A percentile compares a stretch with the other conserved stretches of the same genome.
Evolutionary conservation across 2,329 filamentous ascomycete genomes (phyloP).

Genomic region (Ceratocystis papillata): DNA sequence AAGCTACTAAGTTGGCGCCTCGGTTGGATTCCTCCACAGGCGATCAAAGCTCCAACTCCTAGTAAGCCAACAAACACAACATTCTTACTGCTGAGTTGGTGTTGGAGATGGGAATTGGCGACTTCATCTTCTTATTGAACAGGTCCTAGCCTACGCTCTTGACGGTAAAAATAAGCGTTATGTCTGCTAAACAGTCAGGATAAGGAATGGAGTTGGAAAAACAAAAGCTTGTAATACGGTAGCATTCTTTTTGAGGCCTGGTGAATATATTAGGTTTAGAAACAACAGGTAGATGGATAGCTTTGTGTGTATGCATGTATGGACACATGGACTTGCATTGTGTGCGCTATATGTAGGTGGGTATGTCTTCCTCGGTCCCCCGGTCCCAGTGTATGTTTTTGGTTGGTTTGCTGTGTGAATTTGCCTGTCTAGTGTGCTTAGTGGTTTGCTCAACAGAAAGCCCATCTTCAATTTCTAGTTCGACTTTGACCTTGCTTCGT

Average conservation of each 20-base stretch:
- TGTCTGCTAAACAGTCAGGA: too few relatives aligned
- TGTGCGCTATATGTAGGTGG: neutral
- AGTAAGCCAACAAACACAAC: too few relatives aligned
- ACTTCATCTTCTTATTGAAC: neutral
- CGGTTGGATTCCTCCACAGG: neutral
- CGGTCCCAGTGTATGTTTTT: neutral
- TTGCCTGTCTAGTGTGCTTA: neutral
- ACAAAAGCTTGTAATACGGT: too few relatives aligned
- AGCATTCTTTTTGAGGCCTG: too few relatives aligned
- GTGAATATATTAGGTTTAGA: too few relatives aligned
- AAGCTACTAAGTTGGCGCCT: neutral
- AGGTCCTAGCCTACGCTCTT: too few relatives aligned
- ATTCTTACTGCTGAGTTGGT: neutral
- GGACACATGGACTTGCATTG: neutral
- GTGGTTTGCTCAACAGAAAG: neutral
- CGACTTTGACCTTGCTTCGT: too few relatives aligned
- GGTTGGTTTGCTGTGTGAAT: neutral
- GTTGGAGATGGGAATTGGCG: neutral
- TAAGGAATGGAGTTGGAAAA: too few relatives aligned
- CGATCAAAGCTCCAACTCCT: conserved; percentile 3
- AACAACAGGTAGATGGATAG: neutral
- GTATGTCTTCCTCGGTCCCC: conserved; percentile 7
- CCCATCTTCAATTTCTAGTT: too few relatives aligned
- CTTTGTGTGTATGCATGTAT: neutral
- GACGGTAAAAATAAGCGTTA: too few relatives aligned